A percentile compares a stretch with the other conserved stretches of the same genome.
These are phyloP conservation scores for Boletellus ananas DNA, from an alignment of 768 basidiomycete species.

Conservation along the genomic window DNA sequence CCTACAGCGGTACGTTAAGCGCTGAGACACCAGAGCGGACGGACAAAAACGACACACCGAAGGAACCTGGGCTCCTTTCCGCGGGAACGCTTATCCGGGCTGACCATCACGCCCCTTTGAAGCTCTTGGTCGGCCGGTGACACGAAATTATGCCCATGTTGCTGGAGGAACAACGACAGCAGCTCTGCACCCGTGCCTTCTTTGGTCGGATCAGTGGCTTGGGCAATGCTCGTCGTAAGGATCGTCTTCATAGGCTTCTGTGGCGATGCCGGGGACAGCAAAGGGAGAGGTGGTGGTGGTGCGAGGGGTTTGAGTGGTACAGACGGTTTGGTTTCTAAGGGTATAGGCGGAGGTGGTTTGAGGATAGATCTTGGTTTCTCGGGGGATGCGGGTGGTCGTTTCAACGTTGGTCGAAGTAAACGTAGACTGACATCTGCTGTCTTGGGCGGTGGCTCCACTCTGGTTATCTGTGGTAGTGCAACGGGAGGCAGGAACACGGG, in stretches of 20 bases:
- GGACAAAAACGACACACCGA: conserved; percentile 36
- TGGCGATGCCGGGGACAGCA: conserved; percentile 14
- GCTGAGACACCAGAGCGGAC: background rate
- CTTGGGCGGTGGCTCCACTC: conserved; percentile 1
- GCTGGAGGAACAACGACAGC: conserved; percentile 50
- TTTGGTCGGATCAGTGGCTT: conserved; percentile 48
- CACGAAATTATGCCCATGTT: conserved; percentile 38
- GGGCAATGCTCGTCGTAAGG: conserved; percentile 49
- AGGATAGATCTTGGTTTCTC: conserved; percentile 24
- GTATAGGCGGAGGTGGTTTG: conserved; percentile 28
- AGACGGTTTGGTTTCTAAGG: conserved; percentile 8
- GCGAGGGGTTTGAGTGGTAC: conserved; percentile 23
- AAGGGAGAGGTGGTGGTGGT: conserved; percentile 32
- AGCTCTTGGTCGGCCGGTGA: conserved; percentile 36
- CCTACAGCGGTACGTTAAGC: conserved; percentile 28
- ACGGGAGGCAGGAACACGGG: conserved; percentile 9
- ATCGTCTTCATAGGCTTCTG: conserved; percentile 46
- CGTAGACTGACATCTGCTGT: background rate
- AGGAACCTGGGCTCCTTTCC: conserved; percentile 43
- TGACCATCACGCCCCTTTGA: conserved; percentile 51
- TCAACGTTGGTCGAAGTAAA: conserved; percentile 7
- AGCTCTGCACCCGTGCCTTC: conserved; percentile 49
- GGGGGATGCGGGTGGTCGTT: conserved; percentile 1
- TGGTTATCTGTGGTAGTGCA: background rate
- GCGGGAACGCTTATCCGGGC: conserved; percentile 51